Evolutionary conservation across 176 grass and related monocot species (phyloP).

Genomic region (Carex parvula): DNA sequence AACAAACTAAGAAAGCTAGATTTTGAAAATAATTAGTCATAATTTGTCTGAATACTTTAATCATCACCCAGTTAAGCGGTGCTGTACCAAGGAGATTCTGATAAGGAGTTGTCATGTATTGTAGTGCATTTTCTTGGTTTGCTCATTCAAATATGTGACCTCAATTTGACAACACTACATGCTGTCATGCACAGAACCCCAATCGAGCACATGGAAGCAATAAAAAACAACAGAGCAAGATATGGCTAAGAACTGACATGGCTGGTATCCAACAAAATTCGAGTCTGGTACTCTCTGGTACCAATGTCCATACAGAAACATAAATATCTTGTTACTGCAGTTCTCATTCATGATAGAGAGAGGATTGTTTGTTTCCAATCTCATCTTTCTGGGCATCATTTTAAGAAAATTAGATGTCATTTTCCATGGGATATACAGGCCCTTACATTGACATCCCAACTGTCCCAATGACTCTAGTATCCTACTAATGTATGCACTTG

Average conservation of each 20-base stretch:
- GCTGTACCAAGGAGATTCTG: neutral
- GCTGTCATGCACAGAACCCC: neutral
- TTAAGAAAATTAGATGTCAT: constrained; percentile 13
- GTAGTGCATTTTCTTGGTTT: constrained; percentile 5
- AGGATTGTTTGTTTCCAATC: neutral
- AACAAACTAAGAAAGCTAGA: neutral
- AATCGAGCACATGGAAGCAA: neutral
- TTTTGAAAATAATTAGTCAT: neutral
- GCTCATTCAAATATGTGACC: neutral
- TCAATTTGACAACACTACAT: neutral
- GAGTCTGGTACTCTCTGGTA: neutral
- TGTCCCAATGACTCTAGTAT: constrained; percentile 8
- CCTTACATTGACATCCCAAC: constrained; percentile 26
- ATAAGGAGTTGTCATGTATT: neutral
- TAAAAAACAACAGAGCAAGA: neutral
- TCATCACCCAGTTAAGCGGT: neutral
- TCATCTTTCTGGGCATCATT: neutral
- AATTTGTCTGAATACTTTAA: neutral
- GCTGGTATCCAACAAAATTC: neutral
- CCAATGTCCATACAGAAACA: neutral
- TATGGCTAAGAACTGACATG: neutral
- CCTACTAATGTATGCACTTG: neutral
- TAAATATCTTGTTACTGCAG: neutral
- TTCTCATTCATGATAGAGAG: neutral
- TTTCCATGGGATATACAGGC: constrained; percentile 5